Percentiles rank a stretch among this genome's conserved stretches.
Evolutionary conservation across 352 stramenopile species (phyloP).

Genomic region (Thalassiosira exigua): DNA sequence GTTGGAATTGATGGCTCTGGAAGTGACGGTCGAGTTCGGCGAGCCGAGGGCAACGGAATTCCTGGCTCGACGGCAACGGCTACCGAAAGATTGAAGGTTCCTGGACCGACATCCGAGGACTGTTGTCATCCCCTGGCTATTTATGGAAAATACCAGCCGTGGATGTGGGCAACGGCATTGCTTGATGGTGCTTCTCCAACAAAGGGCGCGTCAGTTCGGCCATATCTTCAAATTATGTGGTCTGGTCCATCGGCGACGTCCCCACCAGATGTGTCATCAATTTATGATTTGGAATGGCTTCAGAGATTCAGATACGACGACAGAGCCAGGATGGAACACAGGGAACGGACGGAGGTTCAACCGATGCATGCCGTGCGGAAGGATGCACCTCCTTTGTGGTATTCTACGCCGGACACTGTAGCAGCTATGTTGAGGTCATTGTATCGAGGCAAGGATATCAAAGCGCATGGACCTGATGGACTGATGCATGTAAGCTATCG

Average conservation of each 20-base stretch:
- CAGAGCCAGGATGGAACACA: slow-evolving; percentile 11
- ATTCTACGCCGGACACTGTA: no score
- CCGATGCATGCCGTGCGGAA: slow-evolving; percentile 32
- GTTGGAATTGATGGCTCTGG: background rate
- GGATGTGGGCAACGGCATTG: slow-evolving; percentile 39
- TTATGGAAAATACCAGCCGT: slow-evolving; percentile 46
- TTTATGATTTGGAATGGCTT: slow-evolving; percentile 74
- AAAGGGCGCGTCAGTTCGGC: background rate
- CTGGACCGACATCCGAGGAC: slow-evolving; percentile 38
- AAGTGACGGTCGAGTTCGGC: slow-evolving; percentile 17
- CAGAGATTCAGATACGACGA: slow-evolving; percentile 54
- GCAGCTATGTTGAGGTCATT: slow-evolving; percentile 6
- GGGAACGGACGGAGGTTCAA: slow-evolving; percentile 34
- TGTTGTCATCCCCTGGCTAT: slow-evolving; percentile 54
- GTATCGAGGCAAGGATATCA: slow-evolving; percentile 13
- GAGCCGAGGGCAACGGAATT: background rate
- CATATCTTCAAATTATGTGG: slow-evolving; percentile 38
- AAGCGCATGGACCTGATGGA: slow-evolving; percentile 44
- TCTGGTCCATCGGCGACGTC: background rate
- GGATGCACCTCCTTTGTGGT: slow-evolving; percentile 14
- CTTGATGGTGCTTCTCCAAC: background rate
- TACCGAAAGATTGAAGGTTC: slow-evolving; percentile 34
- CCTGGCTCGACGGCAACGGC: background rate
- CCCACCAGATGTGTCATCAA: slow-evolving; percentile 39
- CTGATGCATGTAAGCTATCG: slow-evolving; percentile 49